phyloP scores from a whole-genome alignment of 257 asterid genomes.

The Forsythia viridissima region DNA sequence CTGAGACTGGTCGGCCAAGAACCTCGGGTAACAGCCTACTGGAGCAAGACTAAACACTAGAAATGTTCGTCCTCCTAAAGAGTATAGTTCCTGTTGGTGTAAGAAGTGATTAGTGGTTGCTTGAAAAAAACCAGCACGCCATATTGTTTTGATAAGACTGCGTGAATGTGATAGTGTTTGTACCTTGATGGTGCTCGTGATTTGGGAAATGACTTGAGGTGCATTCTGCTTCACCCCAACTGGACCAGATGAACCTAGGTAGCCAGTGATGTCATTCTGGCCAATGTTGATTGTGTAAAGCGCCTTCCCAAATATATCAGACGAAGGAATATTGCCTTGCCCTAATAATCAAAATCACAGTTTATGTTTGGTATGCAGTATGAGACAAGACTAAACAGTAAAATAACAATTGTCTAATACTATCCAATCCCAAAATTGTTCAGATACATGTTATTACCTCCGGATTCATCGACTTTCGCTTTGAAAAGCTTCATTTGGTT shows the following conservation, averaged over 20 bases:
- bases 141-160: background rate
- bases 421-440: background rate
- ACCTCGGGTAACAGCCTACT: slow-evolving; percentile 77
- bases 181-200: slow-evolving; percentile 70
- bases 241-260: slow-evolving; percentile 50
- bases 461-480: slow-evolving; percentile 38
- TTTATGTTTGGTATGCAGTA: background rate
- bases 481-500: slow-evolving; percentile 71
- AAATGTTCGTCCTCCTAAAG: slow-evolving; percentile 67
- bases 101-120: background rate
- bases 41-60: slow-evolving; percentile 75
- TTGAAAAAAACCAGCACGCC: background rate
- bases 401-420: too few species aligned
- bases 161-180: background rate
- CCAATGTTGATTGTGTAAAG: slow-evolving; percentile 82
- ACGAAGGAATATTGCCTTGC: slow-evolving; percentile 44
- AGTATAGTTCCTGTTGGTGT: slow-evolving; percentile 55
- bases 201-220: slow-evolving; percentile 69
- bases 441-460: background rate
- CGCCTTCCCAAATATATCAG: slow-evolving; percentile 60
- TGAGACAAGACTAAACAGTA: background rate
- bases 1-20: slow-evolving; percentile 64
- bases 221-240: slow-evolving; percentile 54
- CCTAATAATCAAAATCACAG: slow-evolving; percentile 30
- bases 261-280: slow-evolving; percentile 77